Evolutionary conservation across 1,284 basidiomycete genomes (phyloP), one percentile per base, ranked within the genome.

Genomic region (Melampsora americana): DNA sequence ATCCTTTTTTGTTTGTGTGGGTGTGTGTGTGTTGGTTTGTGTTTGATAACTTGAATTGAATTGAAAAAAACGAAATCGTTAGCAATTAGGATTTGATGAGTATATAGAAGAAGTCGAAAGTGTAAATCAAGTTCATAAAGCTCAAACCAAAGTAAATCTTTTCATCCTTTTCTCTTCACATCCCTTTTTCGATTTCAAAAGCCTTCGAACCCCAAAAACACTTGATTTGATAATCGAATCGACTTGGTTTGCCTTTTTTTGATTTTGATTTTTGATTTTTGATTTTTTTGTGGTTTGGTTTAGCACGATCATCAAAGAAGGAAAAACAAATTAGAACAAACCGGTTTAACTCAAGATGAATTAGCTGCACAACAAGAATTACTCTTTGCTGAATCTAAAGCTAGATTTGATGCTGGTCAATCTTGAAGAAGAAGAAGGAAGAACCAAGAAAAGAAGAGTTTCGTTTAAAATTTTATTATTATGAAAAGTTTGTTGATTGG

Each of bases 51-150:
- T n/a, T n/a, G n/a, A n/a, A n/a, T n/a, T n/a, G n/a, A n/a, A n/a
- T 35, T 20, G 35, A 11, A 12, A 42, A 42, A 9, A 50, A 56
- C 70, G 35, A 35, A 62, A n/a, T 50, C 53, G 71, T 18, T 79
- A 93, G 90, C 88, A 90, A 65, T 87, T 95, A 23, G 93, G 93
- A n/a, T 95, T 95, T 80, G 91, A 93, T 79, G 87, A 88, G 18
- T 95, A 93, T 83, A 90, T 90, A 23, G 85, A 88, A 18, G 94
- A 97, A 80, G 93, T 97, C 5, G 90, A 95, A 82, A 90, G 91
- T 80, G 94, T 97, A 30, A 85, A 96, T 75, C 89, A 92, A 81
- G 95, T 97, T 81, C 94, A 97, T 83, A 97, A 98, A 82, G 92
- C 94, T 82, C 90, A 93, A 79, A 91, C 92, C 83, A 97, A 95